Conservation (phyloP, 768 basidiomycete species). For the Leccinum barrowsii region DNA sequence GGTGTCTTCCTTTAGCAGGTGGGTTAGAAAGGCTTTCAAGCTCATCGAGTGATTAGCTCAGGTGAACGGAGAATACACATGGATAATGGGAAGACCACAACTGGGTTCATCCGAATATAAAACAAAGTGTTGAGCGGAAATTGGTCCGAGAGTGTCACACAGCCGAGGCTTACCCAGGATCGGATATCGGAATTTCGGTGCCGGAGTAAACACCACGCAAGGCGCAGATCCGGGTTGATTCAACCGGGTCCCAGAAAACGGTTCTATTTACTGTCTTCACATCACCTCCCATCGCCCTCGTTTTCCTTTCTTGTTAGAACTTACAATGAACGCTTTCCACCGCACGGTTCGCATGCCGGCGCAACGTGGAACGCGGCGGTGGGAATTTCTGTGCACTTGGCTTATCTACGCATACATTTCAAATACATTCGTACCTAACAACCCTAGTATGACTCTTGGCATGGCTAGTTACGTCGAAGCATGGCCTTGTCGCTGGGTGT, state of each 20-base stretch:
- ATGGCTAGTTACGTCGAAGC: not conserved
- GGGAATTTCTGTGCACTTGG: too few relatives aligned
- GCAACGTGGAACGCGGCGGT: too few relatives aligned
- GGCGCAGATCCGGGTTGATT: too few relatives aligned
- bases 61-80: slow-evolving; percentile 4
- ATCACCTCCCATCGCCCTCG: too few relatives aligned
- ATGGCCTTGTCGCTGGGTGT: not conserved
- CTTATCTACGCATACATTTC: not conserved
- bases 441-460: too few relatives aligned
- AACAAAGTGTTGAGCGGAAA: not conserved
- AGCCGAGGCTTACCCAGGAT: not conserved
- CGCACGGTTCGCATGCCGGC: too few relatives aligned
- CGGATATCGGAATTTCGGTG: not conserved
- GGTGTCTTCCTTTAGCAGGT: slow-evolving; percentile 7
- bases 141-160: not conserved
- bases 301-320: too few relatives aligned
- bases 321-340: too few relatives aligned
- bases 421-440: not conserved
- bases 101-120: not conserved
- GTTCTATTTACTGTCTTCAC: too few relatives aligned
- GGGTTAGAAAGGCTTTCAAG: slow-evolving; percentile 4
- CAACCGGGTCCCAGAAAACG: not conserved
- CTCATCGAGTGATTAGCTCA: slow-evolving; percentile 10
- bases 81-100: not conserved
- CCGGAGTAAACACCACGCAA: not conserved